A percentile compares a stretch with the other conserved stretches of the same genome.
phyloP scores from a whole-genome alignment of 2,329 filamentous ascomycete species.

The Hypoxylon sp. region DNA sequence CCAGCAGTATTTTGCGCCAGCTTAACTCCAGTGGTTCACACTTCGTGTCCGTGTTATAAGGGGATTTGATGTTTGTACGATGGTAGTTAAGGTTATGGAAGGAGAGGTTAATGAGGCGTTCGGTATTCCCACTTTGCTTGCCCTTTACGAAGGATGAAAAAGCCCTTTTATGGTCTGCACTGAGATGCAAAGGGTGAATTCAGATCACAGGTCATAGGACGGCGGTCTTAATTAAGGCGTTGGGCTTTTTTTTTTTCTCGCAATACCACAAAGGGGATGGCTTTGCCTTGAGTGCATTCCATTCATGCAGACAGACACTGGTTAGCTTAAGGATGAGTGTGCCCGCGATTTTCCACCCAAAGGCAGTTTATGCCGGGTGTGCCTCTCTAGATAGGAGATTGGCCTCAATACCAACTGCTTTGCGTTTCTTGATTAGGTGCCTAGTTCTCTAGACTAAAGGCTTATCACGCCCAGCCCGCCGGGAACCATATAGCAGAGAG shows the following conservation, averaged over 20 bases:
- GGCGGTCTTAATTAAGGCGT: neutral
- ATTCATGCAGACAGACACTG: neutral
- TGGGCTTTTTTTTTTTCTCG: slow-evolving; percentile 4
- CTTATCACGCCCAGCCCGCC: neutral
- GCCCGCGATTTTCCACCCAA: neutral
- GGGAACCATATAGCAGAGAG: neutral
- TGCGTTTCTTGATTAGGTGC: slow-evolving; percentile 4
- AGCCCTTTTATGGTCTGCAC: slow-evolving; percentile 1
- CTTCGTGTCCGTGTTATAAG: slow-evolving; percentile 1
- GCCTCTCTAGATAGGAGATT: slow-evolving; percentile 16
- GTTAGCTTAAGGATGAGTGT: neutral
- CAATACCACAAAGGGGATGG: slow-evolving; percentile 1
- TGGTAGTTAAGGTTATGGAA: slow-evolving; percentile 6
- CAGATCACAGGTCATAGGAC: slow-evolving; percentile 1
- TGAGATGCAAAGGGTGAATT: neutral
- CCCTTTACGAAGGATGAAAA: neutral
- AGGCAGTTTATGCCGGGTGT: slow-evolving; percentile 5
- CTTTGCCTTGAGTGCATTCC: neutral
- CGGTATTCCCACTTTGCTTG: slow-evolving; percentile 7
- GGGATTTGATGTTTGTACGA: slow-evolving; percentile 19
- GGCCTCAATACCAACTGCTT: slow-evolving; percentile 21
- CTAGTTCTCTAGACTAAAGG: neutral
- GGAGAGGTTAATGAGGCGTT: slow-evolving; percentile 18
- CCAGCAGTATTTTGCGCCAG: neutral
- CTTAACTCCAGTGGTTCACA: neutral